Base-by-base conservation (phyloP, 371 early-diverging fungal genomes). In the Neoconidiobolus thromboides region DNA sequence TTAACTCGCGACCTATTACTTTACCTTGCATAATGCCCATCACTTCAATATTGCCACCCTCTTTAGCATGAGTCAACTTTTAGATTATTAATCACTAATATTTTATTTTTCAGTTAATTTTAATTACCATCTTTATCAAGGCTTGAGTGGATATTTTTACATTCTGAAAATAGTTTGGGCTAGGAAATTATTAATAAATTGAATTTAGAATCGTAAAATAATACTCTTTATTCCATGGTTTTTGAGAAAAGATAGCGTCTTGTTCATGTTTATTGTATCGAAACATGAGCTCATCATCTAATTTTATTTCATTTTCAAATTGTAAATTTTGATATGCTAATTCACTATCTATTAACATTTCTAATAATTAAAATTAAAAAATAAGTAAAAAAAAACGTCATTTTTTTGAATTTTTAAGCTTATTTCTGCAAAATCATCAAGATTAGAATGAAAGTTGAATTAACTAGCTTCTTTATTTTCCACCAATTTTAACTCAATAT, bases 21-120 rank as follows among this genome's bases (percentile, higher is more conserved):
- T 93, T 95, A 43, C 98, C 98, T 69, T 91, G 92, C 93, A 97
- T 89, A 55, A 93, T 71, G 1, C 98, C 98, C 98, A 97, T 96
- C 43, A 96, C 85, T 75, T 97, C 96, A 64, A 96, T 88, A 61
- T 80, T 82, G 58, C 95, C 96, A 47, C 98, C 98, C 0, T 91
- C 90, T 47, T 90, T 81, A 36, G 98, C 94, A 68, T 97, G 98
- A 78, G 87, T 87, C 44, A 86, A 86, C 92, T 91, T 60, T 7
- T 3, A 46, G 36, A 49, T 40, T 5, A 66, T 7, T 5, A 61
- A 7, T 15, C n/a, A 26, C 36, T 9, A 42, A 60, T 7, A n/a
- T 1, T 43, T 4, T 6, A 14, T 37, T 37, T n/a, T 26, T 26
- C 26, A 48, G 3, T 12, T 48, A 48, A 39, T 26, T 14, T 14